These are phyloP conservation scores for Nemania diffusa DNA, from an alignment of 2,329 filamentous ascomycete genomes.

Conservation along the genomic window DNA sequence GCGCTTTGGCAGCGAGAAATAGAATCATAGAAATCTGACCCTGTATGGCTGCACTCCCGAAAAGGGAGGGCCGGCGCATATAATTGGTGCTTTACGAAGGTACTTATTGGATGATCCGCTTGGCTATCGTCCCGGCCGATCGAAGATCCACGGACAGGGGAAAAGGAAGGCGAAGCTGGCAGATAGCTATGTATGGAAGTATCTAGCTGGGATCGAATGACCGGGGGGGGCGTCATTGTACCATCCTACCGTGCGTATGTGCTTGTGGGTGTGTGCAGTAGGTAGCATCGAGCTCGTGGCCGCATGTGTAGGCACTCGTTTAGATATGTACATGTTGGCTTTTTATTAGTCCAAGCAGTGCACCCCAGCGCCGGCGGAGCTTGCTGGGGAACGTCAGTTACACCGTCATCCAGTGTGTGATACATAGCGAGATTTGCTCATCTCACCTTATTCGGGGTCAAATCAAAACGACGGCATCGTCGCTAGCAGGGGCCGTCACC, in stretches of 20 bases:
- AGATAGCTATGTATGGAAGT: neutral
- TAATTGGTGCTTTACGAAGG: conserved; percentile 26
- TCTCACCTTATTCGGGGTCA: conserved; percentile 39
- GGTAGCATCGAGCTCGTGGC: conserved; percentile 23
- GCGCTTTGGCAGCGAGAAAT: conserved; percentile 1
- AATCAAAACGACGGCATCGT: conserved; percentile 37
- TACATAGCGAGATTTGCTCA: conserved; percentile 46
- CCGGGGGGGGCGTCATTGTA: conserved; percentile 14
- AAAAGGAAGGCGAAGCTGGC: neutral
- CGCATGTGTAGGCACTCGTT: conserved; percentile 16
- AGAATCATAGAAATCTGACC: neutral
- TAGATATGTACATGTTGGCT: conserved; percentile 28
- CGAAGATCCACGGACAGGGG: conserved; percentile 34
- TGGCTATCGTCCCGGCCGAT: conserved; percentile 19
- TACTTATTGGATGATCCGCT: conserved; percentile 35
- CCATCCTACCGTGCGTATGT: conserved; percentile 21
- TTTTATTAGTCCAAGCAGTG: conserved; percentile 21
- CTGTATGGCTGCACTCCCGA: conserved; percentile 29
- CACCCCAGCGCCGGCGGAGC: conserved; percentile 28
- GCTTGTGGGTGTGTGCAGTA: conserved; percentile 16
- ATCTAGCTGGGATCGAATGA: conserved; percentile 13
- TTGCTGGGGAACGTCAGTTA: conserved; percentile 37
- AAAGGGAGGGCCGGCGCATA: conserved; percentile 28
- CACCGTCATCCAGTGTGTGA: conserved; percentile 40
- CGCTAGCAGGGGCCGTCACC: conserved; percentile 1